Conservation (phyloP, 305 asterid species). For the Fraxinus sp. region DNA sequence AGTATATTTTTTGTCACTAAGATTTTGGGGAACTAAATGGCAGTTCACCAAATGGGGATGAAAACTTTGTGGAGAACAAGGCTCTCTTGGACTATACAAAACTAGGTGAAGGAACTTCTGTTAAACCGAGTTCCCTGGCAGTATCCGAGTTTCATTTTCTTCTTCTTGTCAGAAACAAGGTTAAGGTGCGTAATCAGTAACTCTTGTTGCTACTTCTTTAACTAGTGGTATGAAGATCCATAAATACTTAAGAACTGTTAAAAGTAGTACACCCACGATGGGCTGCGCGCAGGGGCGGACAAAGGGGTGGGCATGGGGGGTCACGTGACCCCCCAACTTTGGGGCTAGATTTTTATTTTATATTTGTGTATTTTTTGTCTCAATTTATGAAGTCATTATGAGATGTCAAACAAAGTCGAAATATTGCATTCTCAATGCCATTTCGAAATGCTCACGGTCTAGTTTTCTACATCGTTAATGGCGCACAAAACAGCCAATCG, state of each 20-base stretch:
- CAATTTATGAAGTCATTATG: too few species aligned
- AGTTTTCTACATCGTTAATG: too few species aligned
- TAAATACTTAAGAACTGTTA: constrained; percentile 16
- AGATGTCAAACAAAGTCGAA: too few species aligned
- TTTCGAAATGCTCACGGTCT: too few species aligned
- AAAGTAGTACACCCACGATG: background rate
- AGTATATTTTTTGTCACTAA: constrained; percentile 23
- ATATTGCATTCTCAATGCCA: too few species aligned
- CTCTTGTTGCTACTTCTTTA: constrained; percentile 26
- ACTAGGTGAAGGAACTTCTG: constrained; percentile 76
- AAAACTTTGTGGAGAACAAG: constrained; percentile 95
- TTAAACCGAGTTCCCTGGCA: constrained; percentile 91
- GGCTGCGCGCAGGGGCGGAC: too few species aligned
- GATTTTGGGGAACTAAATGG: constrained; percentile 30
- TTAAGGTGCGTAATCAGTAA: constrained; percentile 60
- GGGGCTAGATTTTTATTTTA: too few species aligned
- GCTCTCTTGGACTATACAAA: constrained; percentile 85
- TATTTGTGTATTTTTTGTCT: too few species aligned
- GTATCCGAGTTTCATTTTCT: constrained; percentile 93
- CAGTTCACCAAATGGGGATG: constrained; percentile 91
- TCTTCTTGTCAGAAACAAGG: constrained; percentile 87
- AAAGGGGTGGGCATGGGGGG: too few species aligned
- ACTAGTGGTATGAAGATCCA: constrained; percentile 23
- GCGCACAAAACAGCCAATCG: too few species aligned
- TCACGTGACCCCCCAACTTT: too few species aligned